phyloP scores from a whole-genome alignment of 352 stramenopile genomes.

The Elongisporangium anandrum region DNA sequence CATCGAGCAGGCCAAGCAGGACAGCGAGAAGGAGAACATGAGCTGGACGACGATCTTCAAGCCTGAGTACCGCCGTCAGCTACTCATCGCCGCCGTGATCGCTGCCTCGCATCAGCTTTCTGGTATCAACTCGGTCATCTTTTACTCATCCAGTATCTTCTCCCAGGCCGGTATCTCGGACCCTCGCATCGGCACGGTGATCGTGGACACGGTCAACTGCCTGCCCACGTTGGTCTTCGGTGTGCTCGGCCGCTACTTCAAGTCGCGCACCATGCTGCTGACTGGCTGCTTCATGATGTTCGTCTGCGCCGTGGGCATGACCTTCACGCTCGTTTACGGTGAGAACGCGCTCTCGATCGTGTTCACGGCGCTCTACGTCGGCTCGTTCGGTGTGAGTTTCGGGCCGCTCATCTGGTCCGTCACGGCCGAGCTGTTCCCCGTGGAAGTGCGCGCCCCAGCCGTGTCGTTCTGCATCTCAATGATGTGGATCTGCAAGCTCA shows the following conservation, averaged over 20 bases:
- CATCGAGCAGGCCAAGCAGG: constrained; percentile 1
- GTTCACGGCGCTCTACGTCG: constrained; percentile 40
- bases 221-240: constrained; percentile 14
- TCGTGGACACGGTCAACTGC: constrained; percentile 28
- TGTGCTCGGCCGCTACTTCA: constrained; percentile 27
- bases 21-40: neutral
- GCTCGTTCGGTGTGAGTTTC: constrained; percentile 10
- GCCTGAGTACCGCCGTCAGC: constrained; percentile 23
- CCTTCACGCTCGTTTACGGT: constrained; percentile 24
- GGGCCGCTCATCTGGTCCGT: constrained; percentile 3
- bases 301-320: constrained; percentile 18
- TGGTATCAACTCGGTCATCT: constrained; percentile 53
- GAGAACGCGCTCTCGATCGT: constrained; percentile 22
- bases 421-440: neutral
- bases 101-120: constrained; percentile 53
- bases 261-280: constrained; percentile 26
- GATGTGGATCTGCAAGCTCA: constrained; percentile 48
- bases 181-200: constrained; percentile 14
- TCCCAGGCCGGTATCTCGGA: constrained; percentile 1
- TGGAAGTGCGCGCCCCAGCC: neutral
- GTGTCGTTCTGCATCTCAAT: constrained; percentile 27
- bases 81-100: constrained; percentile 35
- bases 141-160: neutral
- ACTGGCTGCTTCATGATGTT: constrained; percentile 13
- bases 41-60: constrained; percentile 9